Evolutionary conservation across 2,329 filamentous ascomycete genomes (phyloP), one percentile per base, ranked within the genome.

Genomic region (Xylaria sp.): DNA sequence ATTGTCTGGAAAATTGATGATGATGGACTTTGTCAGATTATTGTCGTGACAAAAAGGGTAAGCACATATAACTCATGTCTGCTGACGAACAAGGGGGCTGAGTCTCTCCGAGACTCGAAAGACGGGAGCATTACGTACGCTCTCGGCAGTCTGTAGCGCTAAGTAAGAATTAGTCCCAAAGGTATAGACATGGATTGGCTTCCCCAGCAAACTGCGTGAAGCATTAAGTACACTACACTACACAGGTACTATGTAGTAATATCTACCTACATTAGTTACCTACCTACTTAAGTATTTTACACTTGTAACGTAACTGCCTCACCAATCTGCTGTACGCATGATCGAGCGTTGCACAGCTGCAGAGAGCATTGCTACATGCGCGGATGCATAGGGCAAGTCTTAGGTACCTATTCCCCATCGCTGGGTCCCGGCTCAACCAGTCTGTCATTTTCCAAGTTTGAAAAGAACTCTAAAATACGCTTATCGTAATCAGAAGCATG

Each of bases 151-250:
- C 18, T 13, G 13, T 23, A 56, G 33, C 33, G 52, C 52, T 31
- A 39, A 23, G 52, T 23, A 31, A 39, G 28, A 56, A 56, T 56
- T 56, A 56, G 31, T 56, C 9, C 52, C 31, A 39, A 5, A 56
- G 52, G 52, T 56, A 56, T 56, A 56, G 31, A 56, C 52, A 56
- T 56, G 52, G 52, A 36, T 55, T 9, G 36, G 4, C 20, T 39
- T 9, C 52, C 52, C 31, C 5, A 31, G 12, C 9, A 20, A 13
- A 39, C 52, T 39, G n/a, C 18, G 31, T 39, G n/a, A 31, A 31
- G 23, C 8, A 51, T 36, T 4, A 3, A 28, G 28, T 28, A 28
- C 28, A 28, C 28, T 28, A 28, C 3, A 28, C 28, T n/a, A n/a
- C n/a, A n/a, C n/a, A n/a, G n/a, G n/a, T n/a, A n/a, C n/a, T n/a